phyloP scores from a whole-genome alignment of 2,329 filamentous ascomycete genomes.

The Venturia oleaginea region DNA sequence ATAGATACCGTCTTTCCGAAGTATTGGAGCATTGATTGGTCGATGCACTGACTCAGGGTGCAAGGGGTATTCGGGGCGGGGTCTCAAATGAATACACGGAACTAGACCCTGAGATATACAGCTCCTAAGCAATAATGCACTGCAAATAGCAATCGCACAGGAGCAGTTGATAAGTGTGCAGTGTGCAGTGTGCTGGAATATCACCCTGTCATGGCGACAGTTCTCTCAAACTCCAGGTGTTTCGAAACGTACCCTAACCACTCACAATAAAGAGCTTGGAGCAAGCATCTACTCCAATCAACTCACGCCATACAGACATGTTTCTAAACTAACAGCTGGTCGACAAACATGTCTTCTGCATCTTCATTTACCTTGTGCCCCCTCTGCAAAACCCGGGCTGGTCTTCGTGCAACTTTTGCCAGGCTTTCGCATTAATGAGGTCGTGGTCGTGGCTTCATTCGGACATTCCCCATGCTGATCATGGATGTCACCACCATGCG shows the following conservation, averaged over 20 bases:
- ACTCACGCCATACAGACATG: neutral
- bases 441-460: neutral
- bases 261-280: neutral
- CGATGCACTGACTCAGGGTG: no score
- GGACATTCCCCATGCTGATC: neutral
- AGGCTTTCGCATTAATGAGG: neutral
- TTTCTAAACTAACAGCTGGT: neutral
- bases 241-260: neutral
- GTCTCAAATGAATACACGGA: no score
- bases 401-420: neutral
- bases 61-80: no score
- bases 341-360: neutral
- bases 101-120: no score
- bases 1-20: no score
- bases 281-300: neutral
- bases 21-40: no score
- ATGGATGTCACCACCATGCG: neutral
- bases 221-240: neutral
- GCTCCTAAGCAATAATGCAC: no score
- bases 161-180: no score
- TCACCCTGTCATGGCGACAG: neutral
- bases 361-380: neutral
- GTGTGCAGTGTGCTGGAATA: no score
- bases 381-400: neutral
- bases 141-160: no score